Base-by-base conservation (phyloP, 331 rosid genomes). In the Spiraea crenata region DNA sequence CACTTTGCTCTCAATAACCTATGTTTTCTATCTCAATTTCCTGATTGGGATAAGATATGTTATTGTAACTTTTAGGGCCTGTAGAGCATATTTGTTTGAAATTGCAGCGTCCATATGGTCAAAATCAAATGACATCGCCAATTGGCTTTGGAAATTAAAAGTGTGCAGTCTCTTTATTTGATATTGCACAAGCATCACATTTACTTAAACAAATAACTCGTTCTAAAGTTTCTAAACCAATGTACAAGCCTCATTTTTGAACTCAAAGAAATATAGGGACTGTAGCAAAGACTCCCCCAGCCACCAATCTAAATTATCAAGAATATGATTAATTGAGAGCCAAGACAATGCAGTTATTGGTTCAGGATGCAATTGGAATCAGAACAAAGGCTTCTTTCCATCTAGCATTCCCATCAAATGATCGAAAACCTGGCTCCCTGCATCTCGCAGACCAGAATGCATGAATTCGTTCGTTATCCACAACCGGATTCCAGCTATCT, bases 371-470 rank as follows among this genome's bases (percentile, higher is more conserved):
- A 57, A 42, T 25, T 54, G 55, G 31, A 42, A 70, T 90, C 85
- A 90, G 81, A 92, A 92, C 48, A 95, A 79, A 73, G 99, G 97
- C 79, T 85, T 95, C 85, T 77, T 91, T 59, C 97, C 99, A 66
- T 84, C 83, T 54, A 93, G 79, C 85, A 93, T 80, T 75, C 88
- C 96, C 81, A 91, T 37, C 90, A 95, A 85, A 72, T 89, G 96
- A 76, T 91, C 96, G 12, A 91, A 78, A 74, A 95, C 95, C 64
- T 84, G 89, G 63, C 74, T 67, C 70, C 99, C 95, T 7, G 67
- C 86, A 60, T 95, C 97, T 2, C 95, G 93, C 69, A 95, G 79
- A 70, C 99, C 99, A 61, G 99, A 93, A 88, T 91, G 99, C 99
- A 91, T 89, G 77, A 77, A 91, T 77, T 95, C 97, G 5, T 91